A percentile compares a stretch with the other conserved stretches of the same genome.
These are phyloP conservation scores for Aspergillus caelatus DNA, from an alignment of 2,329 filamentous ascomycete species.

Conservation along the genomic window DNA sequence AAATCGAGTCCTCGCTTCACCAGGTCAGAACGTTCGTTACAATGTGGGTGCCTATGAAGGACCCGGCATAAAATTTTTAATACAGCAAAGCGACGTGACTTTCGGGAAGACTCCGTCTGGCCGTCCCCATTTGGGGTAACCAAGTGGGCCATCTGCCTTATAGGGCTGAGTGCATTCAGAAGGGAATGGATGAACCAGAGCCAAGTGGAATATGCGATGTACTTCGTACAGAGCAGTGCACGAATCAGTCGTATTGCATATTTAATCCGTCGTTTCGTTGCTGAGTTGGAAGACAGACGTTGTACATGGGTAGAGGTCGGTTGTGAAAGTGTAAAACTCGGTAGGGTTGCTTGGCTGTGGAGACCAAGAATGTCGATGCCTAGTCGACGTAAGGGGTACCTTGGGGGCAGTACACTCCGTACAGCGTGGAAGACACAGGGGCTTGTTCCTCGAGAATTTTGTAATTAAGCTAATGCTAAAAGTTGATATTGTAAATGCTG, in stretches of 20 bases:
- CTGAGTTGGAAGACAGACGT: not conserved
- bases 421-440: not conserved
- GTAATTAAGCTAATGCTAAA: not conserved
- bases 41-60: not conserved
- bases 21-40: not conserved
- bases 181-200: not conserved
- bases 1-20: no score
- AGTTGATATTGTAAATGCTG: not conserved
- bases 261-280: no score
- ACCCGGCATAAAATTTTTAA: not conserved
- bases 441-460: not conserved
- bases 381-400: not conserved
- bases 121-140: not conserved
- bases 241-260: not conserved
- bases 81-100: not conserved
- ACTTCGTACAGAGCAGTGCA: not conserved
- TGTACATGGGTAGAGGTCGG: not conserved
- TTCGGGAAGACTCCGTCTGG: not conserved
- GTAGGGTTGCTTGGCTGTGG: not conserved
- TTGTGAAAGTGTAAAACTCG: not conserved
- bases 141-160: constrained; percentile 3
- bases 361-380: constrained; percentile 5
- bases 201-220: not conserved
- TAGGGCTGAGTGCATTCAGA: not conserved
- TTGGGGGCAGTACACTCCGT: not conserved